Percentiles rank a stretch among this genome's conserved stretches.
Evolutionary conservation across 2,329 filamentous ascomycete genomes (phyloP).

Genomic region (Chrysosporium queenslandicum): DNA sequence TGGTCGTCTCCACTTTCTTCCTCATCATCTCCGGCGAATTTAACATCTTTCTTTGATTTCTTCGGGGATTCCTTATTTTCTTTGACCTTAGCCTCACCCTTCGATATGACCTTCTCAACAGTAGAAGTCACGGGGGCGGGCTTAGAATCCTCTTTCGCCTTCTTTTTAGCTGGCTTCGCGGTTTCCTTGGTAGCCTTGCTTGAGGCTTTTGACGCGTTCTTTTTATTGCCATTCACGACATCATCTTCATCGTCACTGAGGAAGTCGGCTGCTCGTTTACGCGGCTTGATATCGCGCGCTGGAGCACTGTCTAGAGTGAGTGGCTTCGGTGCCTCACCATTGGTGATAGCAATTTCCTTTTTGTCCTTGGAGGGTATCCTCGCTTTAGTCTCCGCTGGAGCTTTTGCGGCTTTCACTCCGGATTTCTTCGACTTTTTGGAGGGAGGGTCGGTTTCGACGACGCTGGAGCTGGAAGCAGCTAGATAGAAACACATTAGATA

Average conservation of each 20-base stretch:
- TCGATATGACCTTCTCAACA: constrained; percentile 29
- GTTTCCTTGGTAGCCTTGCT: constrained; percentile 25
- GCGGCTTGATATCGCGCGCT: constrained; percentile 33
- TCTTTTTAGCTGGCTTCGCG: constrained; percentile 37
- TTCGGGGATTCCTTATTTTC: constrained; percentile 18
- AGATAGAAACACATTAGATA: constrained; percentile 9
- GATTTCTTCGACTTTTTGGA: constrained; percentile 53
- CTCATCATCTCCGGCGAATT: constrained; percentile 16
- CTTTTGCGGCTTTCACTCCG: constrained; percentile 26
- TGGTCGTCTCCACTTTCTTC: constrained; percentile 40
- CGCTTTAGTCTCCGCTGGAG: constrained; percentile 25
- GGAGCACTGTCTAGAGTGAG: constrained; percentile 28
- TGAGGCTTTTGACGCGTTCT: constrained; percentile 37
- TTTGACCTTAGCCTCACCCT: constrained; percentile 24
- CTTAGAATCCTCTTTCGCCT: constrained; percentile 26
- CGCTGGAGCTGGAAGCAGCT: constrained; percentile 29
- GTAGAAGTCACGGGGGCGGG: constrained; percentile 11
- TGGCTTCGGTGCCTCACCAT: constrained; percentile 16
- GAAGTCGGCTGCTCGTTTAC: constrained; percentile 42
- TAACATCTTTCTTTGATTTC: constrained; percentile 13
- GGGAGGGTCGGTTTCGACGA: constrained; percentile 38
- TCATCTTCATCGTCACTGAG: constrained; percentile 35
- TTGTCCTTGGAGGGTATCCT: constrained; percentile 27
- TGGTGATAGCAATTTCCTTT: constrained; percentile 21
- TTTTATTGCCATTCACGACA: constrained; percentile 34